Evolutionary conservation across 176 grass and related monocot genomes (phyloP), one percentile per base, ranked within the genome.

Genomic region (Oryza coarctata): DNA sequence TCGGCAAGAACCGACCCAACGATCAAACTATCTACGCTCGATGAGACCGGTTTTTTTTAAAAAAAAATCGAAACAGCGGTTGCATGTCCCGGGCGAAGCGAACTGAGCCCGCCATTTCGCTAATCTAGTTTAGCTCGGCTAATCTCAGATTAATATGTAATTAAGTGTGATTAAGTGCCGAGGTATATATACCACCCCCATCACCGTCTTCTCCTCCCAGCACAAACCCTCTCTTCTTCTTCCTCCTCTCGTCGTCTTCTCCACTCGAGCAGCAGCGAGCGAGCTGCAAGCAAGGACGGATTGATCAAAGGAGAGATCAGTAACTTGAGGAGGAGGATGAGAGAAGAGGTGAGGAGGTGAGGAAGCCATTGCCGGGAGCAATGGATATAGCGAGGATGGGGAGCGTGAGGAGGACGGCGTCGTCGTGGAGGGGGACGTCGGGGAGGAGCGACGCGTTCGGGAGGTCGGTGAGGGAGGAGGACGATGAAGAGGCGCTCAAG

Each of bases 401-500:
- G 29, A 97, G 88, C 85, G 9, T 82, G 27, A 80, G 87, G 55
- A 79, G 85, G 57, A 90, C 84, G 34, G 76, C 84, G 13, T 88
- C 94, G 39, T 94, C 91, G 18, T 94, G 85, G 91, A 43, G 94
- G 1, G 73, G 91, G 22, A 18, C 68, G 29, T 91, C 91, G 2
- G 72, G 43, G 26, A 63, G 80, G 63, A 83, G 86, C 68, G 85
- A 91, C 84, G 72, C 17, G 33, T 94, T 97, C 83, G 87, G 84
- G 11, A 70, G 92, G 82, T 93, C 92, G 10, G 87, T 12, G 18
- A 52, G 84, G 74, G 95, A 94, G 63, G 92, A 98, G 58, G 95
- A 98, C 41, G 95, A 98, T 25, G 95, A 98, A 79, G 95, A 98
- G 84, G 95, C 95, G 14, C 82, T 98, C 66, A 90, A 85, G 32